Percentiles rank a stretch among this genome's conserved stretches.
Conservation (phyloP, 495 filamentous ascomycete genomes). For the Annulohypoxylon maeteangense region DNA sequence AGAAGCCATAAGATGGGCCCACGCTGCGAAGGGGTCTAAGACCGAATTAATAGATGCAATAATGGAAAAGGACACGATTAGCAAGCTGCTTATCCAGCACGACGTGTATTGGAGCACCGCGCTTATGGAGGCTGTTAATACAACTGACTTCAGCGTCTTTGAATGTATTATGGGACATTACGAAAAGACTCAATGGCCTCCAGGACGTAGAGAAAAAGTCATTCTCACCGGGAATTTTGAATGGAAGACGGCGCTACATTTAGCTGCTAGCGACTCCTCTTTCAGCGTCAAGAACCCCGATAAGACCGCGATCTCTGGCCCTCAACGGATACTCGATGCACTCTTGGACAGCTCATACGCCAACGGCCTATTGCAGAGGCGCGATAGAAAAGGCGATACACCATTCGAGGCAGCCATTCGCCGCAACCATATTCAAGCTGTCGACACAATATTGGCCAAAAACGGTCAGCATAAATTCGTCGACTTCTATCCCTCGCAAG, state of each 20-base stretch:
- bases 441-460: slow-evolving; percentile 33
- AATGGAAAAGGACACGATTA: slow-evolving; percentile 22
- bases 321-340: slow-evolving; percentile 31
- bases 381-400: slow-evolving; percentile 28
- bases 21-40: slow-evolving; percentile 26
- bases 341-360: slow-evolving; percentile 29
- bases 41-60: slow-evolving; percentile 35
- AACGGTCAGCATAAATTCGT: slow-evolving; percentile 13
- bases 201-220: slow-evolving; percentile 11
- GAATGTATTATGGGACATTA: slow-evolving; percentile 30
- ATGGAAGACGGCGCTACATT: slow-evolving; percentile 25
- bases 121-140: slow-evolving; percentile 32
- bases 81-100: slow-evolving; percentile 18
- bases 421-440: slow-evolving; percentile 34
- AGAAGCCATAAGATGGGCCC: slow-evolving; percentile 25
- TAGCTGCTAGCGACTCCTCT: slow-evolving; percentile 31
- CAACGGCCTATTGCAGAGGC: slow-evolving; percentile 11
- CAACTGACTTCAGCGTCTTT: slow-evolving; percentile 28
- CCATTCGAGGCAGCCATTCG: slow-evolving; percentile 38
- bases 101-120: slow-evolving; percentile 29
- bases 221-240: slow-evolving; percentile 24
- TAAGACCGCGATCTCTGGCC: slow-evolving; percentile 20
- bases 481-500: slow-evolving; percentile 19
- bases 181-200: slow-evolving; percentile 8
- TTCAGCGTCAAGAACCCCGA: slow-evolving; percentile 25